Evolutionary conservation across 495 filamentous ascomycete species (phyloP), one percentile per base, ranked within the genome.

Genomic region (Penicillium robsamsonii): DNA sequence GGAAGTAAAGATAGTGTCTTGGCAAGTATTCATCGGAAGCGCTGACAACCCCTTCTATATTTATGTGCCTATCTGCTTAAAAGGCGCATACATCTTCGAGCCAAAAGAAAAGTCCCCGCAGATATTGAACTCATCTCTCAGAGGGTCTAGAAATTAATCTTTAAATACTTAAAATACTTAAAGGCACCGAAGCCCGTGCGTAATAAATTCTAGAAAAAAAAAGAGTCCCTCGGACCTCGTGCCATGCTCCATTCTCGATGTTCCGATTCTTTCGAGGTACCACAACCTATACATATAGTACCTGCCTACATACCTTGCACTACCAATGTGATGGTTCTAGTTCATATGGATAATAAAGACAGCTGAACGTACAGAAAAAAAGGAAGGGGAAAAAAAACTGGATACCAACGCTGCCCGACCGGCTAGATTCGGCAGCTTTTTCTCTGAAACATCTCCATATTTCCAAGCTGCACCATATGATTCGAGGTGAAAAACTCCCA

Each of bases 11-110:
- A 40, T n/a, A 18, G 24, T 40, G 30, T 33, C 38, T 13, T 43
- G 50, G 8, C 27, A 43, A n/a, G 9, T 29, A 50, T 24, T 49
- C 41, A 29, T 29, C 25, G 9, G 27, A 30, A 27, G 47, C 11
- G 20, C 30, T 43, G 41, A 43, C 48, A 37, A 22, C 15, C 45
- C 46, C 33, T 8, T 27, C 48, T 51, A 27, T 25, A 24, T 49
- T 22, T 37, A n/a, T 25, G 31, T 52, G 25, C 38, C 50, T 52
- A 52, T 33, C 50, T 52, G 50, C 50, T 43, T 52, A 52, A 52
- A 52, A 43, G 50, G 50, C 50, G 50, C 50, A 52, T 52, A 51
- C 49, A 51, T 27, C 48, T 31, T n/a, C 47, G 12, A 38, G 30
- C 5, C 29, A 46, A 46, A 24, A 11, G 12, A 17, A 25, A 49